Evolutionary conservation across 768 basidiomycete genomes (phyloP).

Genomic region (Daedaleopsis nitida): DNA sequence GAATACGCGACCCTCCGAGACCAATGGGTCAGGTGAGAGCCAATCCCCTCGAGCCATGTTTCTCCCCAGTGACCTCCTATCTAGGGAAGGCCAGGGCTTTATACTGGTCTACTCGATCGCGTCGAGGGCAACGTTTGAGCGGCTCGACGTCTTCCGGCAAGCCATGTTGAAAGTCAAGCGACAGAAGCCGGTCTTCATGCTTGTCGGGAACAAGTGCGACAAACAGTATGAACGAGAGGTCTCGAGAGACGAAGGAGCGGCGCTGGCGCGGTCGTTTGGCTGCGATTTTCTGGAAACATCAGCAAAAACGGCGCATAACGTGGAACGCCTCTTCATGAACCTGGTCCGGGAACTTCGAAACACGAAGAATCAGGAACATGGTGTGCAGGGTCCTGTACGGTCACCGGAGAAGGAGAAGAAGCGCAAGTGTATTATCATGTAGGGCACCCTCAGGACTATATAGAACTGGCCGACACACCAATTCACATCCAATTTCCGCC

Average conservation of each 20-base stretch:
- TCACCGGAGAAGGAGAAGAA: conserved; percentile 42
- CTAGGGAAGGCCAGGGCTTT: conserved; percentile 96
- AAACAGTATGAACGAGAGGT: conserved; percentile 91
- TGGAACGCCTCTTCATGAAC: conserved; percentile 86
- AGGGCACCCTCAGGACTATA: conserved; percentile 68
- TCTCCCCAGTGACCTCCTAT: conserved; percentile 9
- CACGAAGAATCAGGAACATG: conserved; percentile 56
- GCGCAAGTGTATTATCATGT: conserved; percentile 80
- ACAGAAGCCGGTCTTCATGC: conserved; percentile 83
- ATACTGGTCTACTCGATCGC: conserved; percentile 96
- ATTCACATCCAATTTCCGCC: conserved; percentile 23
- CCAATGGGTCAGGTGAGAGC: conserved; percentile 93
- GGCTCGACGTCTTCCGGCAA: conserved; percentile 87
- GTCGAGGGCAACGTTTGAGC: conserved; percentile 89
- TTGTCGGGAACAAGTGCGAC: conserved; percentile 97
- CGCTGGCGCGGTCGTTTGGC: conserved; percentile 79
- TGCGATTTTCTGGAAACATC: conserved; percentile 96
- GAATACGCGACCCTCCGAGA: conserved; percentile 95
- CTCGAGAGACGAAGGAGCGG: conserved; percentile 83
- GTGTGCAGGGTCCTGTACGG: conserved; percentile 33
- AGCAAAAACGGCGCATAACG: conserved; percentile 93
- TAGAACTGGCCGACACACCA: conserved; percentile 54
- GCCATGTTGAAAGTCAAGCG: conserved; percentile 90
- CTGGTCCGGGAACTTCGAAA: conserved; percentile 83
- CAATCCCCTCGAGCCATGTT: conserved; percentile 11